Base-by-base conservation (phyloP, 805 yeast genomes). In the Candida caryicola region DNA sequence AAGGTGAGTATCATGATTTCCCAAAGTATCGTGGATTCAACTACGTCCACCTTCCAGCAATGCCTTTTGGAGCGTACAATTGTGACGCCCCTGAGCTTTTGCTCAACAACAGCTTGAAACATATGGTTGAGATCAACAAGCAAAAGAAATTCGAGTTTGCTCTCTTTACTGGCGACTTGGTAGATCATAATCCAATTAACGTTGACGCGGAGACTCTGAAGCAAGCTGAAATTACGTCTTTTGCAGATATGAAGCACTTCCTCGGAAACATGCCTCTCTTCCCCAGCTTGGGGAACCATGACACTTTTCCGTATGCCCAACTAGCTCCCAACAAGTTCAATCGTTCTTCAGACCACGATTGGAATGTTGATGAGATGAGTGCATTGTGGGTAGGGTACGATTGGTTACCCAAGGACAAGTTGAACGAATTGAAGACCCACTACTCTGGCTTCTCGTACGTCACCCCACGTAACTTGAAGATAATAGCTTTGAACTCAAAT, bases 101-200 rank as follows among this genome's bases (percentile, higher is more conserved):
- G 46, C 62, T 82, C 49, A 81, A 81, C 54, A 74, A 75, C 45
- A 73, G 85, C 7, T 59, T 82, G 54, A 63, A 66, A 35, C 61
- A 74, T 17, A 64, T 76, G 34, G 55, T 44, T 4, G 58, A 66
- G 13, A 59, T 59, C 43, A 60, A 66, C 39, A 47, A 57, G 8
- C 51, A 62, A 29, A 44, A 69, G 26, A 49, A 64, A 6, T 81
- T 73, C 49, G 82, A 79, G 37, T 82, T 82, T 52, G 71, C 82
- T 2, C 58, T 82, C 27, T 82, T 82, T 66, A 82, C 88, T 4
- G 89, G 89, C 40, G 90, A 82, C 52, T 66, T 81, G 54, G 82
- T 82, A 37, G 88, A 82, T 55, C 90, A 82, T 52, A 81, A 76
- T 47, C 77, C 73, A 40, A 51, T 64, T 9, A 66, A 69, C 33